Conservation (phyloP, 2,329 filamentous ascomycete species). For the Botrytis fabae region DNA sequence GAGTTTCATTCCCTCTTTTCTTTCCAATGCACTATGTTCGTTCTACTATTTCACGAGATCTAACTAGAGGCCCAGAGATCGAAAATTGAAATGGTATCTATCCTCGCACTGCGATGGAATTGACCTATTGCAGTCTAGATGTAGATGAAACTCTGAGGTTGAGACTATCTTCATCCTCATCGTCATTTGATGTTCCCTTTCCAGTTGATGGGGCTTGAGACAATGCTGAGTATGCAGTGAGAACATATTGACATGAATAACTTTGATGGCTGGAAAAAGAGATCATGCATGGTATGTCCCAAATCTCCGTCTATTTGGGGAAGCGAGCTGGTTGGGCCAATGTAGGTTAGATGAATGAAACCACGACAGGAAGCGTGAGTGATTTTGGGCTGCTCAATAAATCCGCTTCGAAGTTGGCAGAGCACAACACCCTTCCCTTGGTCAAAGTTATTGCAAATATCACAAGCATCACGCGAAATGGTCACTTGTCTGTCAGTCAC, state of each 20-base stretch:
- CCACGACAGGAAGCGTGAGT: neutral
- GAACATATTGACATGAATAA: neutral
- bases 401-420: neutral
- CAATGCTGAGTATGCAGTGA: neutral
- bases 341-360: neutral
- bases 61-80: neutral
- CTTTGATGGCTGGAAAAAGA: neutral
- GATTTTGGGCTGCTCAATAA: neutral
- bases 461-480: neutral
- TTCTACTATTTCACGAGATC: neutral
- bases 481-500: neutral
- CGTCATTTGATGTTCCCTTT: neutral
- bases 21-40: neutral
- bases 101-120: neutral
- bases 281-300: neutral
- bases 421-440: neutral
- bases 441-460: neutral
- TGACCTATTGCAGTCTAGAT: neutral
- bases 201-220: neutral
- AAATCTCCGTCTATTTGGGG: accelerated
- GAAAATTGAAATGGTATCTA: neutral
- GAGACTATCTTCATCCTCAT: neutral
- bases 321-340: neutral
- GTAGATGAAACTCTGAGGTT: neutral
- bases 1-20: neutral